Evolutionary conservation across 2,329 filamentous ascomycete genomes (phyloP), one percentile per base, ranked within the genome.

Genomic region (Fusarium tricinctum): DNA sequence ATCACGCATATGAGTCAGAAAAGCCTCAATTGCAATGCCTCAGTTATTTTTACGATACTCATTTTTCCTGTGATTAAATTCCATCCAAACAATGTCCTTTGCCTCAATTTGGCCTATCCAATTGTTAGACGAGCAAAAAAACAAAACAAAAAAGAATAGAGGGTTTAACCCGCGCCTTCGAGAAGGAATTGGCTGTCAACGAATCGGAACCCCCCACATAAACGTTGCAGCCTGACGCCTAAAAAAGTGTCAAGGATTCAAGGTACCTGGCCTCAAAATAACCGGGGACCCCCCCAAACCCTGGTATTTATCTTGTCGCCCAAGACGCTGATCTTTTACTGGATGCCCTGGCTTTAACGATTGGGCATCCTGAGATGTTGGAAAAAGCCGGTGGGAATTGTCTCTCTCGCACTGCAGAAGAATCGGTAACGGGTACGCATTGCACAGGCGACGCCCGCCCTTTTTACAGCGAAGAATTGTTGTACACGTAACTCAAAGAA

Each of bases 201-300:
- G 68, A 70, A 70, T 70, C 68, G 68, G 63, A 70, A 47, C 42
- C 46, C 68, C 68, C 68, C 68, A 70, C 68, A 70, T 70, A 64
- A 61, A 65, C 55, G 67, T 70, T 70, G 68, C 68, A 71, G 68
- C 68, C 68, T 63, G 63, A 70, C 45, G 66, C 61, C 66, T 50
- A 50, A 69, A 43, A 35, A 47, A 14, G 19, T n/a, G n/a, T n/a
- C n/a, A n/a, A n/a, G n/a, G n/a, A n/a, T n/a, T 48, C 15, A 32
- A 55, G 28, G 38, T 39, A 22, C 50, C 55, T 58, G 67, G 68
- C 68, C 68, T 70, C 68, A 70, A 70, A 70, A 65, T n/a, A 39
- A 32, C 47, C 49, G 65, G 63, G 58, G 50, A 47, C 3, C 3
- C 20, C 55, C 40, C n/a, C n/a, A n/a, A n/a, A n/a, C n/a, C 53